Base-by-base conservation (phyloP, 345 rosid genomes). In the Eutrema heterophyllum region DNA sequence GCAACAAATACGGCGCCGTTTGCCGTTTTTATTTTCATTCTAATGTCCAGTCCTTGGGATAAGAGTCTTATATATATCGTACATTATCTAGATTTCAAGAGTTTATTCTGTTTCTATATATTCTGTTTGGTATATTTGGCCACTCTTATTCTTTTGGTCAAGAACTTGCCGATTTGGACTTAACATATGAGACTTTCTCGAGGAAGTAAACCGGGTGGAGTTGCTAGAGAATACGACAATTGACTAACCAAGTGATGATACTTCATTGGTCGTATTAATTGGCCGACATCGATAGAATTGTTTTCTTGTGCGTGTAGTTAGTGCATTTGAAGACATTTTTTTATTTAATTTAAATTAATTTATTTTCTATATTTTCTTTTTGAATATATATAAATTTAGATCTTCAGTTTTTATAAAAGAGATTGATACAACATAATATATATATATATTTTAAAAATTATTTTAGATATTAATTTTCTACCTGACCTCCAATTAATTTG, bases 1-100 rank as follows among this genome's bases (percentile, higher is more conserved):
- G 68, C 40, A 49, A 33, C 50, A 8, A 3, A 33, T 59, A 75
- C 69, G 74, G 79, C 74, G 63, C 56, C 68, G 55, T 67, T 41
- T 11, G 56, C 64, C 35, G 26, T 2, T 56, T 59, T 60, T 0
- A 9, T n/a, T 49, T 21, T 15, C 73, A 15, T 14, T 66, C 45
- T 29, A 41, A 45, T 74, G 24, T 26, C 2, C 38, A 38, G 2
- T 26, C 24, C 30, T 66, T 67, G 45, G 64, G 24, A 15, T 43
- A 29, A 38, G 24, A 21, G 71, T 21, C 29, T 45, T 33, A 5
- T 43, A 5, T 43, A 3, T 67, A n/a, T 52, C 53, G 15, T 5
- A 40, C 62, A 51, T 26, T 52, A 43, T 56, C n/a, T 43, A 29
- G 27, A 30, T 50, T 38, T 60, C 21, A 27, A 58, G 15, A 70